These are phyloP conservation scores for Boletus sp. DNA, from an alignment of 768 basidiomycete genomes.

Conservation along the genomic window DNA sequence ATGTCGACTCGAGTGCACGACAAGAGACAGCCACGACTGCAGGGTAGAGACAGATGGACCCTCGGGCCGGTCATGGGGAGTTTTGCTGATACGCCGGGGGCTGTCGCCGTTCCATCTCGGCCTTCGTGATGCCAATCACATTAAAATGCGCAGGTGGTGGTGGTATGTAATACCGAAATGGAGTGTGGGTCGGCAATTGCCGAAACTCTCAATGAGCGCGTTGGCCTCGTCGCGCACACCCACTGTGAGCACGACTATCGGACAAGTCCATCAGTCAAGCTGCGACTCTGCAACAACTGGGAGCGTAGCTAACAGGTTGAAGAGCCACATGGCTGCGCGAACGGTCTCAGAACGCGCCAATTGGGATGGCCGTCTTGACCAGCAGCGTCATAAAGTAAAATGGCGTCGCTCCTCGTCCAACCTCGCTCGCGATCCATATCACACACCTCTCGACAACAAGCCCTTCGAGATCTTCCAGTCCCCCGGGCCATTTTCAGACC, in stretches of 20 bases:
- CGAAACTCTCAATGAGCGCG: constrained; percentile 9
- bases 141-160: no score
- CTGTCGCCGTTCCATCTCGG: no score
- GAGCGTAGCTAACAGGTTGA: neutral
- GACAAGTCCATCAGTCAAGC: neutral
- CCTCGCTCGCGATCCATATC: constrained; percentile 11
- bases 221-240: constrained; percentile 4
- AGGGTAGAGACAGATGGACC: no score
- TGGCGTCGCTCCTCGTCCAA: constrained; percentile 11
- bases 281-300: neutral
- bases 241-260: constrained; percentile 1
- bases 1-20: no score
- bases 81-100: no score
- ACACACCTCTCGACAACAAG: neutral
- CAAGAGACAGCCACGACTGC: no score
- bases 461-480: neutral
- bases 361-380: constrained; percentile 18
- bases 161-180: neutral
- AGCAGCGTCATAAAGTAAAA: constrained; percentile 4
- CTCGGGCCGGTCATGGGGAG: no score
- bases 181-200: constrained; percentile 3
- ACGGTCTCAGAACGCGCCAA: constrained; percentile 11
- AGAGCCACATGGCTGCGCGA: constrained; percentile 12
- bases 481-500: neutral
- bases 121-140: no score